phyloP scores from a whole-genome alignment of 192 early-diverging fungal species.

The Linnemannia zychae region DNA sequence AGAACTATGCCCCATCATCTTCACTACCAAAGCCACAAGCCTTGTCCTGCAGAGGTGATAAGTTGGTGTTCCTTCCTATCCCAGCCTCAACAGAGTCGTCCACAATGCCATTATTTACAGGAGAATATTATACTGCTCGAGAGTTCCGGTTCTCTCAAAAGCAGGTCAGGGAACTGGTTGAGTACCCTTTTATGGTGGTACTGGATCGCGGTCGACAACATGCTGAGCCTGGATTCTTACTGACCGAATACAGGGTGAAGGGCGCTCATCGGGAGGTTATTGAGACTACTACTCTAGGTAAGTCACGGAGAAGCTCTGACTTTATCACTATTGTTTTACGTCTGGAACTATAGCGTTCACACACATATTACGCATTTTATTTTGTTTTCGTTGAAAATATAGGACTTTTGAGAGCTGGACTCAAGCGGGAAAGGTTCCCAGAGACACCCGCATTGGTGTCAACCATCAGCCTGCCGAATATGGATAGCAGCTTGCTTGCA shows the following conservation, averaged over 20 bases:
- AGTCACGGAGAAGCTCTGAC: background rate
- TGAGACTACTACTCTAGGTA: slow-evolving; percentile 58
- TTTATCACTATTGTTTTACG: background rate
- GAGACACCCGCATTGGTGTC: slow-evolving; percentile 45
- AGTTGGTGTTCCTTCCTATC: slow-evolving; percentile 14
- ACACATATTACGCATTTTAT: slow-evolving; percentile 19
- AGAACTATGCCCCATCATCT: slow-evolving; percentile 4
- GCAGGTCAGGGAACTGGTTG: slow-evolving; percentile 26
- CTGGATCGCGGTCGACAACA: slow-evolving; percentile 42
- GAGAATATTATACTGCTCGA: slow-evolving; percentile 29
- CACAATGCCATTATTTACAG: slow-evolving; percentile 26
- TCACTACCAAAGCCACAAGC: background rate
- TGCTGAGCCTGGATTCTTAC: slow-evolving; percentile 53
- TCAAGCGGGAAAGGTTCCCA: slow-evolving; percentile 28
- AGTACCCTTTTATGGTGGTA: slow-evolving; percentile 47
- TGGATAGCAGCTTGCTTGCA: slow-evolving; percentile 66
- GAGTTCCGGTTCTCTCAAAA: slow-evolving; percentile 24
- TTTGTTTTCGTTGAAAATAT: background rate
- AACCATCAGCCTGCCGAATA: slow-evolving; percentile 59
- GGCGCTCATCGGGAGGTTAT: slow-evolving; percentile 26
- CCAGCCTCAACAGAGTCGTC: slow-evolving; percentile 32
- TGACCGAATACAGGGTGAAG: slow-evolving; percentile 56
- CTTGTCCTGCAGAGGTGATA: slow-evolving; percentile 11
- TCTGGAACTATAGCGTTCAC: background rate
- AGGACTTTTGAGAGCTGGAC: slow-evolving; percentile 46